These are phyloP conservation scores for Boletus subcaerulescens DNA, from an alignment of 768 basidiomycete genomes.

Conservation along the genomic window DNA sequence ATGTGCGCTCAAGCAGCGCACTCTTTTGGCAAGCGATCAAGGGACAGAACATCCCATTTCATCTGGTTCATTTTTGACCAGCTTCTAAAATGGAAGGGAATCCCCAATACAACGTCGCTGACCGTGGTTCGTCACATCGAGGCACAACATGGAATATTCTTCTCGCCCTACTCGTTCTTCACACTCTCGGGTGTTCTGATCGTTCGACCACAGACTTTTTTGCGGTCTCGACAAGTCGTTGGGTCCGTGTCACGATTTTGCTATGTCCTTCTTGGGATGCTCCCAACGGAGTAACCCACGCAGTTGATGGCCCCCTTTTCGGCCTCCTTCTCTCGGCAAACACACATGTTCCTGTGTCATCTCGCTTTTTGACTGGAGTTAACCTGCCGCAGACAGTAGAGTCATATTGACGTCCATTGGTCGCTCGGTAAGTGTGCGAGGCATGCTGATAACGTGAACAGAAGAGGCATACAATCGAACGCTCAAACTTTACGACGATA, in stretches of 20 bases:
- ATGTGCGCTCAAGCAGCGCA: conserved; percentile 29
- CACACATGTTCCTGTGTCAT: conserved; percentile 7
- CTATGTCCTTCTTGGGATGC: conserved; percentile 21
- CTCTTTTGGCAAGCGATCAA: conserved; percentile 28
- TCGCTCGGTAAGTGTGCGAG: conserved; percentile 7
- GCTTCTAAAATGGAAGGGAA: conserved; percentile 35
- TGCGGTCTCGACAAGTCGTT: conserved; percentile 1
- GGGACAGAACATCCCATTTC: conserved; percentile 29
- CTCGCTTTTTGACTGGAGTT: conserved; percentile 19
- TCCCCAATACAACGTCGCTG: conserved; percentile 10
- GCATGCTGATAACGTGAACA: conserved; percentile 15
- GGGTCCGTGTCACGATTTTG: conserved; percentile 2
- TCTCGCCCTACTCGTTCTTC: conserved; percentile 10
- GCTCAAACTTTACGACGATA: neutral
- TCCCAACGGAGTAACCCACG: conserved; percentile 24
- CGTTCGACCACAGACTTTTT: conserved; percentile 2
- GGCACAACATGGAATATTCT: conserved; percentile 19
- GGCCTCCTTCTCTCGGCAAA: conserved; percentile 24
- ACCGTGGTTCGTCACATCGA: conserved; percentile 7
- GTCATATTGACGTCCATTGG: conserved; percentile 12
- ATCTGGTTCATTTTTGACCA: conserved; percentile 24
- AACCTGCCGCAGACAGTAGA: conserved; percentile 8
- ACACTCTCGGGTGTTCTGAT: conserved; percentile 16
- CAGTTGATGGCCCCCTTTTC: conserved; percentile 33
- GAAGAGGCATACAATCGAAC: neutral